phyloP scores from a whole-genome alignment of 2,329 filamentous ascomycete species.

The Apiospora malaysiana region DNA sequence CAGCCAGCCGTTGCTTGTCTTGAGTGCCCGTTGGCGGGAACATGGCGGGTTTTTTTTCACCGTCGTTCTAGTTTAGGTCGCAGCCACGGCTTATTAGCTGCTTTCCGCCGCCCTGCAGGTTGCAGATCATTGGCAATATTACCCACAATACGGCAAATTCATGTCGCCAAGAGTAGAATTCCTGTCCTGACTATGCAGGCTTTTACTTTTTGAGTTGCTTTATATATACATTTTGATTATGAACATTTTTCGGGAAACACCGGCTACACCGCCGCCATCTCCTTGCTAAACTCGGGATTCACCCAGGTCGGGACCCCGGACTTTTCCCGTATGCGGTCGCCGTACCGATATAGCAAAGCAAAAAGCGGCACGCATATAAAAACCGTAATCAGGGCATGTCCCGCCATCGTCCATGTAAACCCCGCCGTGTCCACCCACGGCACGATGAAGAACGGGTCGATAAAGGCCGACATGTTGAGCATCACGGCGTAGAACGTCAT shows the following conservation, averaged over 20 bases:
- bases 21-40: too few relatives aligned
- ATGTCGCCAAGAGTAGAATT: too few relatives aligned
- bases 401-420: conserved; percentile 57
- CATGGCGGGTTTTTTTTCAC: too few relatives aligned
- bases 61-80: too few relatives aligned
- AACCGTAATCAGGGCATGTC: conserved; percentile 52
- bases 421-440: conserved; percentile 51
- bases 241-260: not conserved
- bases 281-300: conserved; percentile 1
- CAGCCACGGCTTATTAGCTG: too few relatives aligned
- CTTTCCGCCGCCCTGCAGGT: too few relatives aligned
- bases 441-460: conserved; percentile 55
- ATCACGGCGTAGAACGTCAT: conserved; percentile 61
- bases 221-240: too few relatives aligned
- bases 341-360: conserved; percentile 46
- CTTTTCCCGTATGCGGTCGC: conserved; percentile 43
- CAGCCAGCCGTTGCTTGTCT: too few relatives aligned
- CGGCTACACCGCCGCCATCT: not conserved
- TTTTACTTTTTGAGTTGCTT: not conserved
- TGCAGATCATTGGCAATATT: too few relatives aligned
- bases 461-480: conserved; percentile 56
- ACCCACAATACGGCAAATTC: too few relatives aligned
- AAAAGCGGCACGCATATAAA: conserved; percentile 46
- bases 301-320: conserved; percentile 31
- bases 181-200: too few relatives aligned